Percentiles rank a stretch among this genome's conserved stretches.
phyloP scores from a whole-genome alignment of 495 filamentous ascomycete species.

The Penicillium robsamsonii region DNA sequence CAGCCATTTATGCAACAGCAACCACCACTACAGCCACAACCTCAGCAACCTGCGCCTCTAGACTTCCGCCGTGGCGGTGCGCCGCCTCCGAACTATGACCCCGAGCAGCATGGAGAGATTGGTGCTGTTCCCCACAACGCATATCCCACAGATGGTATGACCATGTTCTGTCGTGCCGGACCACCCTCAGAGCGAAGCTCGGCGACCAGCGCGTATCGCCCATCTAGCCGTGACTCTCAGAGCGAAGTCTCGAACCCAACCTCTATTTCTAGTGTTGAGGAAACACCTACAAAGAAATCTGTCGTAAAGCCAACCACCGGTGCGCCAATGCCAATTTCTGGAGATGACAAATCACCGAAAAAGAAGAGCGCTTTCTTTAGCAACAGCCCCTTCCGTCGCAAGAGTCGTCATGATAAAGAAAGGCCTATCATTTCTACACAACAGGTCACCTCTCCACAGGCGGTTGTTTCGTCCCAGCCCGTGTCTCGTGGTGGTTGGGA shows the following conservation, averaged over 20 bases:
- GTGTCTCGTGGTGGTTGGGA: constrained; percentile 40
- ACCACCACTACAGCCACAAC: background rate
- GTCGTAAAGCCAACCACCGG: constrained; percentile 62
- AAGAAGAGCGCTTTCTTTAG: constrained; percentile 94
- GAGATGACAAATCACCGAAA: constrained; percentile 64
- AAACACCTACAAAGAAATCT: constrained; percentile 56
- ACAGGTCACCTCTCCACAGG: constrained; percentile 24
- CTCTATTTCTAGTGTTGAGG: constrained; percentile 81
- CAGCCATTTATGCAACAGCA: background rate
- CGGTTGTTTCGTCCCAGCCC: constrained; percentile 3
- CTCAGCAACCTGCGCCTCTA: constrained; percentile 43
- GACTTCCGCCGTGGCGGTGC: constrained; percentile 52
- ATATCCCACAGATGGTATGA: constrained; percentile 97
- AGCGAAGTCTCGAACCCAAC: constrained; percentile 91
- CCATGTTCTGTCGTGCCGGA: constrained; percentile 90
- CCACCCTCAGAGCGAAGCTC: constrained; percentile 84
- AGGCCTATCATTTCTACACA: constrained; percentile 33
- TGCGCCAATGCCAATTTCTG: constrained; percentile 41
- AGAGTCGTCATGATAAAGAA: constrained; percentile 86
- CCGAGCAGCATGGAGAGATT: constrained; percentile 62
- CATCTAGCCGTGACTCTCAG: constrained; percentile 83
- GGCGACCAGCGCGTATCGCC: constrained; percentile 68
- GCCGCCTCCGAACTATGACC: constrained; percentile 49
- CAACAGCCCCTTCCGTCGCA: constrained; percentile 91
- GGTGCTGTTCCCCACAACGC: constrained; percentile 82